Base-by-base conservation (phyloP, 306 rosid genomes). In the Glycine soja region DNA sequence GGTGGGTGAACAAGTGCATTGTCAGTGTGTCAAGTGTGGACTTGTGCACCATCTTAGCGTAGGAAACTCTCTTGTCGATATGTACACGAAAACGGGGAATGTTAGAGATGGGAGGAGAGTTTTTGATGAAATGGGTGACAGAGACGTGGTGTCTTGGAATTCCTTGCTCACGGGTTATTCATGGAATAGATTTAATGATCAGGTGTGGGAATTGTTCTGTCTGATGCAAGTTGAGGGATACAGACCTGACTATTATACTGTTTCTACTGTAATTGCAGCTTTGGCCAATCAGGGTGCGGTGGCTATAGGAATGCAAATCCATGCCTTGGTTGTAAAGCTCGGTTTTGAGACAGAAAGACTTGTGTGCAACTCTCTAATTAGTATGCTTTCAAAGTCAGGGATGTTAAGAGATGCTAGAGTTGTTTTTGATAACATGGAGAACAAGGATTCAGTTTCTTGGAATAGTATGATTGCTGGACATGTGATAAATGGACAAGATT, bases 81-180 rank as follows among this genome's bases (percentile, higher is more conserved):
- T 95, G 97, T 92, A 95, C 81, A 95, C 92, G 97, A 92, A 91
- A 83, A 91, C 88, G 7, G 89, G 77, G 75, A 61, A 24, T 74
- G 79, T 91, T 18, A 61, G 61, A 7, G 89, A 89, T 82, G 98
- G 93, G 62, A 88, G 88, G 85, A 88, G 80, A 79, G 92, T 80
- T 78, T 95, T 95, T 82, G 88, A 91, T 70, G 93, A 90, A 81
- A 92, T 95, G 97, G 82, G 65, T 74, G 81, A 75, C 48, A 90
- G 82, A 72, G 91, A 91, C 90, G 91, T 91, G 47, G 94, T 90
- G 77, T 83, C 97, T 3, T 94, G 98, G 98, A 94, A 92, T 47
- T 90, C 97, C 6, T 75, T 94, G 87, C 73, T 92, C 2, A 66
- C 91, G 0, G 97, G 97, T 45, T 94, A 90, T 83, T 87, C 87